Conservation (phyloP, 306 rosid genomes). For the Ormosia emarginata region DNA sequence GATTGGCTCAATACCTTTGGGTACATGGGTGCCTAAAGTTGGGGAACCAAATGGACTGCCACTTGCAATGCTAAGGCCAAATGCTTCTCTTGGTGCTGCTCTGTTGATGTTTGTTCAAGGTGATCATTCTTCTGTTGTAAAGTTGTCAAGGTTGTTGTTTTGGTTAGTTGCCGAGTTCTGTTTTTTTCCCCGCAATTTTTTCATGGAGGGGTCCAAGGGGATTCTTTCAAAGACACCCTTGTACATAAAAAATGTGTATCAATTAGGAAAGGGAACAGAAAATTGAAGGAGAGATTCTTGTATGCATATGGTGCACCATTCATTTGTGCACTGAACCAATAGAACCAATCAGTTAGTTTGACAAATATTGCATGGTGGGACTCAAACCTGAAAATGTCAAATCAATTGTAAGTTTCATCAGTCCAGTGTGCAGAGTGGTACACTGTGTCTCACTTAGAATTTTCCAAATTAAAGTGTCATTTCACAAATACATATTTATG, state of each 20-base stretch:
- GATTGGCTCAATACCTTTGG: conserved; percentile 68
- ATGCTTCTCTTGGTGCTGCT: conserved; percentile 66
- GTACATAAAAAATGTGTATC: neutral
- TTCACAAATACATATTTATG: neutral
- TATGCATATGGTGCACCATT: neutral
- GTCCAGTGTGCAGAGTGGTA: neutral
- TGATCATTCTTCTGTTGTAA: conserved; percentile 33
- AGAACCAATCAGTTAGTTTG: conserved; percentile 9
- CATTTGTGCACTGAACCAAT: neutral
- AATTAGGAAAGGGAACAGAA: neutral
- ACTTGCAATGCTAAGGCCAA: conserved; percentile 69
- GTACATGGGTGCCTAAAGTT: conserved; percentile 81
- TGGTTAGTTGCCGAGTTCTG: conserved; percentile 1
- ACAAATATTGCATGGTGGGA: neutral
- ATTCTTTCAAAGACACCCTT: neutral
- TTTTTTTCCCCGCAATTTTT: neutral
- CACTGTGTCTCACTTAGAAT: neutral
- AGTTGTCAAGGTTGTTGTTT: conserved; percentile 19
- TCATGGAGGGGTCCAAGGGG: neutral
- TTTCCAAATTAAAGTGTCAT: conserved; percentile 7
- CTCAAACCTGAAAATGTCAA: conserved; percentile 4
- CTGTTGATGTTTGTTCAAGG: conserved; percentile 74
- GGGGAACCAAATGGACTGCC: conserved; percentile 66
- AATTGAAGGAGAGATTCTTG: neutral
- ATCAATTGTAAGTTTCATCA: neutral